Evolutionary conservation across 2,329 filamentous ascomycete species (phyloP), one percentile per base, ranked within the genome.

Genomic region (Onygenales sp.): DNA sequence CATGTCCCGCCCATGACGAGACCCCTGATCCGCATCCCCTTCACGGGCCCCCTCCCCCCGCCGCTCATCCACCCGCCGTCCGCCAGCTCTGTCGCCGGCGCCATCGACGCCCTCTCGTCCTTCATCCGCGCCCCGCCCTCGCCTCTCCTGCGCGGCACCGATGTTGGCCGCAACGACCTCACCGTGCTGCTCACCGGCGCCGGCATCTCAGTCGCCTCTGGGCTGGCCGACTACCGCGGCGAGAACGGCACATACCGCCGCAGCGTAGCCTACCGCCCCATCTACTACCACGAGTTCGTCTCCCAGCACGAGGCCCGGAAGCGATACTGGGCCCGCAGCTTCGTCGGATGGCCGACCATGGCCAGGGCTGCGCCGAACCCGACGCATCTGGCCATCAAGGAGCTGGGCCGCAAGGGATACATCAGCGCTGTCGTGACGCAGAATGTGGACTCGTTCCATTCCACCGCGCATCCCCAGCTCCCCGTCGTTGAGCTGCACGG

Each of bases 391-490:
- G 89, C 91, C 2, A 80, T 97, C 54, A 78, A 81, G 51, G 78
- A 85, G 58, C 74, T 97, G 38, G 87, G 82, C 2, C 70, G 78
- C 4, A 73, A 93, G 59, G 91, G 90, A 2, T 71, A 90, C 49
- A 75, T 96, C 43, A 80, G 79, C 54, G 82, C 76, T 51, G 87
- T 96, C 55, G 83, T 98, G 60, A 97, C 93, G 42, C 93, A 98
- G 68, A 97, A 97, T 66, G 93, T 98, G 50, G 93, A 98, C 72
- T 95, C 90, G 2, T 95, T 98, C 67, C 93, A 98, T 69, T 76
- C 79, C 2, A 73, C 73, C 55, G 86, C 89, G 0, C 91, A 96
- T 68, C 88, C 90, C 0, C 66, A 76, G 8, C 71, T 91, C 43
- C 79, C 82, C 5, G 93, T 88, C 8, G 75, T 94, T 45, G 92